A percentile compares a stretch with the other conserved stretches of the same genome.
Conservation (phyloP, 345 rosid genomes). For the Rhodamnia rubescens region DNA sequence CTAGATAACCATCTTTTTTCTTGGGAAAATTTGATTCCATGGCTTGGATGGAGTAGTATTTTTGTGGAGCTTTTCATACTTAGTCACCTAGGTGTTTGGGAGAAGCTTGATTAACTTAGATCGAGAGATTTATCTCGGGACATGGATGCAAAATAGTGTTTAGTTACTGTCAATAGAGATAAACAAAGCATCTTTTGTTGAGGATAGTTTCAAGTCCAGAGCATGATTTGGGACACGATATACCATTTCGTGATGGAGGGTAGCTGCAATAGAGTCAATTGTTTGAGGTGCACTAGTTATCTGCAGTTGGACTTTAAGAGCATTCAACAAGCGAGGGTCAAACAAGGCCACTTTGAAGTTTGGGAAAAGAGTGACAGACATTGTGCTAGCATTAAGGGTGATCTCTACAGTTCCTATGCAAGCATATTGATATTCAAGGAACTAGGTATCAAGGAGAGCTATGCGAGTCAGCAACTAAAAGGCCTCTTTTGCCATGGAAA, state of each 20-base stretch:
- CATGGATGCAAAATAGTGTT: neutral
- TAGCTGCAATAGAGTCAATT: neutral
- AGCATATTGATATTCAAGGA: neutral
- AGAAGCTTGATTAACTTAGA: neutral
- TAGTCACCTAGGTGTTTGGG: no score
- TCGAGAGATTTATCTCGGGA: neutral
- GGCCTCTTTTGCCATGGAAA: neutral
- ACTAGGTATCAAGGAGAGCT: neutral
- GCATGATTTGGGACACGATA: neutral
- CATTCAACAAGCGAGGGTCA: neutral
- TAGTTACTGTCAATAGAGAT: fast-evolving
- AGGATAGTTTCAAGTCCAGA: neutral
- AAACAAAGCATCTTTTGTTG: neutral
- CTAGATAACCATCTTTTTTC: neutral
- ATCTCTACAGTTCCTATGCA: neutral
- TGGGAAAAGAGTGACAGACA: neutral
- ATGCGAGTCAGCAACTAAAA: fast-evolving
- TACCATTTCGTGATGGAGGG: neutral
- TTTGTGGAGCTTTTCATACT: no score
- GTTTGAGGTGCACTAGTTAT: neutral
- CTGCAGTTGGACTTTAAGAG: neutral
- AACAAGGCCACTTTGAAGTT: neutral
- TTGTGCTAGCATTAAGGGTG: neutral
- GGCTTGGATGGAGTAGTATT: neutral
- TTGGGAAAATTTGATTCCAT: neutral